A percentile compares a stretch with the other conserved stretches of the same genome.
phyloP scores from a whole-genome alignment of 2,329 filamentous ascomycete genomes.

The Blastomyces emzantsi region DNA sequence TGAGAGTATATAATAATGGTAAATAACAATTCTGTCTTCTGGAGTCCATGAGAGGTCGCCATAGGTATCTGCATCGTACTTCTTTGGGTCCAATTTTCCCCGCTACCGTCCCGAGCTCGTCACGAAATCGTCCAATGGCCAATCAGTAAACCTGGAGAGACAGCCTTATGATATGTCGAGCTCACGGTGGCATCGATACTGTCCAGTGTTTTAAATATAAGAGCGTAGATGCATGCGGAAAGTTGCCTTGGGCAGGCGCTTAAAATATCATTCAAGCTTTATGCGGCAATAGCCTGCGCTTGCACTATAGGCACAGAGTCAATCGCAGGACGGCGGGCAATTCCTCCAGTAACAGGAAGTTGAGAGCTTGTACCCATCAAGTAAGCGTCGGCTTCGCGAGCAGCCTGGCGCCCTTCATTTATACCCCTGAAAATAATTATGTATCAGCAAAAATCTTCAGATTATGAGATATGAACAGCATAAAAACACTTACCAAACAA shows the following conservation, averaged over 20 bases:
- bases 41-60: neutral
- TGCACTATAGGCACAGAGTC: slow-evolving; percentile 32
- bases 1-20: neutral
- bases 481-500: slow-evolving; percentile 69
- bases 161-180: neutral
- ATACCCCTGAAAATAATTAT: slow-evolving; percentile 57
- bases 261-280: slow-evolving; percentile 8
- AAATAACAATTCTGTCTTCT: neutral
- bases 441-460: slow-evolving; percentile 11
- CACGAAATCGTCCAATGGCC: too few relatives aligned
- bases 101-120: too few relatives aligned
- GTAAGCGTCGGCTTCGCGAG: slow-evolving; percentile 83
- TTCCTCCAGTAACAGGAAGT: slow-evolving; percentile 85
- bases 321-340: slow-evolving; percentile 66
- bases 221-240: neutral
- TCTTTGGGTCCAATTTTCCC: neutral
- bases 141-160: too few relatives aligned
- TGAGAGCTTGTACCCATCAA: slow-evolving; percentile 65
- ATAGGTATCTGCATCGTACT: neutral
- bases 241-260: neutral
- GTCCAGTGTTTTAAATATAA: neutral
- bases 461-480: neutral
- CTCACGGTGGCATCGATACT: neutral
- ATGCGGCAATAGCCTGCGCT: slow-evolving; percentile 24
- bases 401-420: slow-evolving; percentile 90